Conservation (phyloP, 2,329 filamentous ascomycete species). For the Kalmusia sp. region DNA sequence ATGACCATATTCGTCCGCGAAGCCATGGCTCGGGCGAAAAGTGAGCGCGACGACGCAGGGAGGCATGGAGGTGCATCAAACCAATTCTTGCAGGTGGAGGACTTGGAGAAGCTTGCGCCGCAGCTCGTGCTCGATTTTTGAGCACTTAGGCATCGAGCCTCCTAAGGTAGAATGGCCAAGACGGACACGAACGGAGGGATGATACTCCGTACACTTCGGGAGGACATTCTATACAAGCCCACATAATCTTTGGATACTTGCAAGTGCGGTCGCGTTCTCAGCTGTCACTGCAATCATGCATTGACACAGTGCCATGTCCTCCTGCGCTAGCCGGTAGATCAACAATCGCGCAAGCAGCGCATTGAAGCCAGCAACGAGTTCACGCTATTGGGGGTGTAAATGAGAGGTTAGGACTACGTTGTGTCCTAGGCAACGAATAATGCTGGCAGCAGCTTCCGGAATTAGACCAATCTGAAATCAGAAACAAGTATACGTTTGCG, state of each 20-base stretch:
- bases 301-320: neutral
- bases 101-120: constrained; percentile 85
- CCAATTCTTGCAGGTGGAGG: constrained; percentile 83
- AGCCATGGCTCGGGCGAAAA: constrained; percentile 79
- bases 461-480: neutral
- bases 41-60: constrained; percentile 66
- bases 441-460: neutral
- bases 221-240: no score
- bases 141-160: constrained; percentile 13
- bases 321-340: neutral
- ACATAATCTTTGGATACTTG: neutral
- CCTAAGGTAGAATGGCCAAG: neutral
- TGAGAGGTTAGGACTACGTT: neutral
- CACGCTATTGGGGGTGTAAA: neutral
- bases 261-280: neutral
- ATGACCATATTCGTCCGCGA: constrained; percentile 91
- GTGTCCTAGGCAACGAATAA: neutral
- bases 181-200: neutral
- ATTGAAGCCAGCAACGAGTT: neutral
- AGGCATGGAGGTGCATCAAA: constrained; percentile 46
- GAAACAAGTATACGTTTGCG: neutral
- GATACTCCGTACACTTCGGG: neutral
- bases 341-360: neutral
- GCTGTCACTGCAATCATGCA: neutral
- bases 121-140: constrained; percentile 87